Conservation (phyloP, 2,329 filamentous ascomycete genomes). For the Emergomyces orientalis region DNA sequence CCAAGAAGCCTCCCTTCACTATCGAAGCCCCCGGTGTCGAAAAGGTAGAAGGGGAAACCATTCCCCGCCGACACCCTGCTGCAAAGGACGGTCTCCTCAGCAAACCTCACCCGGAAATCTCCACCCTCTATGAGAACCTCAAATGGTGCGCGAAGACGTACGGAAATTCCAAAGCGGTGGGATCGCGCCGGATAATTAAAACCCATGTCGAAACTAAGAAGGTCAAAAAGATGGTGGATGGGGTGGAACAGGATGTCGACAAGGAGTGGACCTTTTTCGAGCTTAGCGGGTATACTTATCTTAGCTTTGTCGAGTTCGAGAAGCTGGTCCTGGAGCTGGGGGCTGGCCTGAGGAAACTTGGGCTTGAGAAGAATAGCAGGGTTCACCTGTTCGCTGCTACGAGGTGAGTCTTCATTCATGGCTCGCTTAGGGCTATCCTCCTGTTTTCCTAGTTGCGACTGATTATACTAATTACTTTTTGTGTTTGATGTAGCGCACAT, state of each 20-base stretch:
- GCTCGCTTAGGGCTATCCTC: background rate
- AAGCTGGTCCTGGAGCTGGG: constrained; percentile 59
- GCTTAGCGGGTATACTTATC: constrained; percentile 65
- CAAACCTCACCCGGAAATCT: constrained; percentile 58
- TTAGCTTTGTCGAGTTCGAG: constrained; percentile 72
- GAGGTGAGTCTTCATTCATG: constrained; percentile 42
- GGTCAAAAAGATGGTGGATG: constrained; percentile 79
- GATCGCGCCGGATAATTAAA: constrained; percentile 62
- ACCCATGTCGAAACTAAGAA: constrained; percentile 79
- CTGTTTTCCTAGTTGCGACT: background rate
- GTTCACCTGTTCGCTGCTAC: constrained; percentile 81
- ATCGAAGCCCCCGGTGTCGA: constrained; percentile 60
- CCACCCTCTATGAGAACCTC: constrained; percentile 72
- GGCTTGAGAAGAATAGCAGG: constrained; percentile 56
- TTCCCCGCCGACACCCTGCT: constrained; percentile 64
- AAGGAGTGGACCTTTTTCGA: constrained; percentile 92
- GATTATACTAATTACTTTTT: background rate
- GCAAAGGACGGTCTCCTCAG: constrained; percentile 61
- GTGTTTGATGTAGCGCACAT: constrained; percentile 47
- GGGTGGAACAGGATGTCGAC: constrained; percentile 66
- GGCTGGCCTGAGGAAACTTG: constrained; percentile 63
- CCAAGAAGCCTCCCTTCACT: constrained; percentile 64
- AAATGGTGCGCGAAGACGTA: constrained; percentile 56
- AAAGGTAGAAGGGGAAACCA: constrained; percentile 69
- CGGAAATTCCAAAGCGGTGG: constrained; percentile 56